These are phyloP conservation scores for Suhomyces panamericanus DNA, from an alignment of 1,139 yeast species.

Conservation along the genomic window DNA sequence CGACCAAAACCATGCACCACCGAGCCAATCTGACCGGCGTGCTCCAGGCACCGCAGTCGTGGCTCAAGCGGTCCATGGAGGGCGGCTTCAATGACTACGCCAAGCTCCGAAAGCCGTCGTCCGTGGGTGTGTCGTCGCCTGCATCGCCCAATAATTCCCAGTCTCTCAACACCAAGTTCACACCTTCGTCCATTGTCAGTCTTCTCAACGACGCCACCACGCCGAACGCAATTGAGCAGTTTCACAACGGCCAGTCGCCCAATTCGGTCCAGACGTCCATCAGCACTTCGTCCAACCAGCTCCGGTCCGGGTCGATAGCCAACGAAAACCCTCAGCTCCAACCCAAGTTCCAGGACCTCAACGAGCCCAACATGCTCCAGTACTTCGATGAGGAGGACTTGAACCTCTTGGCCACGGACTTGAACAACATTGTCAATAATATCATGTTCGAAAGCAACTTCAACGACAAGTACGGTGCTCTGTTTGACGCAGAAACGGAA, in stretches of 20 bases:
- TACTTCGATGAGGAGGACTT: slow-evolving; percentile 38
- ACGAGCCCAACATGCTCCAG: slow-evolving; percentile 13
- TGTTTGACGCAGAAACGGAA: slow-evolving; percentile 9
- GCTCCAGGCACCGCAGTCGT: neutral
- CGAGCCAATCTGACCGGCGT: neutral
- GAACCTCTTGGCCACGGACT: slow-evolving; percentile 39
- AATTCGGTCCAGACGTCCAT: slow-evolving; percentile 8
- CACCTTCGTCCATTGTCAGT: slow-evolving; percentile 21
- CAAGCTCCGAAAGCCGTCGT: slow-evolving; percentile 2
- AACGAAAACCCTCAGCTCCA: neutral
- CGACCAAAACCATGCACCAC: neutral
- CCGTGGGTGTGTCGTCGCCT: slow-evolving; percentile 1
- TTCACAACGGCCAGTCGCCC: slow-evolving; percentile 8
- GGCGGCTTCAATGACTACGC: neutral
- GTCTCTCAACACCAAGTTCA: slow-evolving; percentile 5
- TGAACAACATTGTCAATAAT: slow-evolving; percentile 44
- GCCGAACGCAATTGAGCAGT: slow-evolving; percentile 9
- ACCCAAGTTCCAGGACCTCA: neutral
- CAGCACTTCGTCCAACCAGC: slow-evolving; percentile 2
- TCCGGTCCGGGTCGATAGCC: neutral
- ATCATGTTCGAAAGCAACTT: slow-evolving; percentile 40
- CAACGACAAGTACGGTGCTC: slow-evolving; percentile 16
- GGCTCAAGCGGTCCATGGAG: neutral
- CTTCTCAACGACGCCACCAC: slow-evolving; percentile 19
- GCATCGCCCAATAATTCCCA: neutral